Conservation (phyloP, 495 filamentous ascomycete genomes). For the Bryoglossum gracile region DNA sequence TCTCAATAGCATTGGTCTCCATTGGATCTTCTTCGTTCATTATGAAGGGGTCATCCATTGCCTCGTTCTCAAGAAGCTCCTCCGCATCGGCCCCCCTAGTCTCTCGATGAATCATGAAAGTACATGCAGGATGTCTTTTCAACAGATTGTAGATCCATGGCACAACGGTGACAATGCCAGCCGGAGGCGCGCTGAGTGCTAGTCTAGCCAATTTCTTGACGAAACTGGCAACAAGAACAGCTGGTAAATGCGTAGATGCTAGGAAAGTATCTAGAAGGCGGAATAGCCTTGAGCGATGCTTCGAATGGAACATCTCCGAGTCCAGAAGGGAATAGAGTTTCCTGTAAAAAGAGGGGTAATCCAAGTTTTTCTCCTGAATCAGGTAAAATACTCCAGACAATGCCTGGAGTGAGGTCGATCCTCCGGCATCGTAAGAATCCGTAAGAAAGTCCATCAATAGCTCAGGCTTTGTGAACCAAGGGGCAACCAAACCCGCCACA, state of each 20-base stretch:
- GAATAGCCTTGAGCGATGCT: constrained; percentile 89
- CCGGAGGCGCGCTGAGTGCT: constrained; percentile 74
- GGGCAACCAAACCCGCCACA: constrained; percentile 69
- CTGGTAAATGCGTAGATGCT: constrained; percentile 86
- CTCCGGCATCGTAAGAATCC: constrained; percentile 81
- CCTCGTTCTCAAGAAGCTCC: constrained; percentile 51
- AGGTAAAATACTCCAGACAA: constrained; percentile 93
- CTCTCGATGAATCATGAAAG: constrained; percentile 90
- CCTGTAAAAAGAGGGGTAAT: constrained; percentile 89
- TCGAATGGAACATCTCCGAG: constrained; percentile 78
- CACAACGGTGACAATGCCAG: constrained; percentile 78
- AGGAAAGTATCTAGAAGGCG: constrained; percentile 88
- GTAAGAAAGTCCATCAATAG: constrained; percentile 97
- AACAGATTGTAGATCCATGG: constrained; percentile 95
- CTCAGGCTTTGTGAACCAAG: constrained; percentile 80
- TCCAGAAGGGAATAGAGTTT: constrained; percentile 92
- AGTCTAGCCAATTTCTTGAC: constrained; percentile 85
- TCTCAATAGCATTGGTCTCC: constrained; percentile 80
- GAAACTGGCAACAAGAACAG: constrained; percentile 85
- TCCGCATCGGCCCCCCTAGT: constrained; percentile 48
- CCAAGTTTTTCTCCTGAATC: constrained; percentile 85
- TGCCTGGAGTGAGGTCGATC: constrained; percentile 76
- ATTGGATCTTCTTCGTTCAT: constrained; percentile 71
- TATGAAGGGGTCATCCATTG: constrained; percentile 75
- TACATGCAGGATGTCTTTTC: constrained; percentile 80